These are phyloP conservation scores for Obelidium mucronatum DNA, from an alignment of 192 early-diverging fungal species.

Conservation along the genomic window DNA sequence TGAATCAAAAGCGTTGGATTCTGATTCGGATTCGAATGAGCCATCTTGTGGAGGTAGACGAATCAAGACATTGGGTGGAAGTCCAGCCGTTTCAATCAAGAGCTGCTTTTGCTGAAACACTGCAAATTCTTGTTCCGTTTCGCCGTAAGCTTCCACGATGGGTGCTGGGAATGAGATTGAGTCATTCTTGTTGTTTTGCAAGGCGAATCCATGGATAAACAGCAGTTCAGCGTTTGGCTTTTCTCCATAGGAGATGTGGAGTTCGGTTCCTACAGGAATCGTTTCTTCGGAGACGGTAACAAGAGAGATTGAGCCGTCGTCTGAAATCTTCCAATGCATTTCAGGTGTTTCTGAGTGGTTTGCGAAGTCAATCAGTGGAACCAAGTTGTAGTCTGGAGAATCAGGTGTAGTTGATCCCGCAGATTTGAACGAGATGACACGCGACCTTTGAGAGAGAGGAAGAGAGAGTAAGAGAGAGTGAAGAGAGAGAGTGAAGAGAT, in stretches of 20 bases:
- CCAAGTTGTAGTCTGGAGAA: slow-evolving; percentile 57
- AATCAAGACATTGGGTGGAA: neutral
- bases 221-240: slow-evolving; percentile 76
- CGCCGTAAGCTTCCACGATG: slow-evolving; percentile 37
- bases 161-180: slow-evolving; percentile 38
- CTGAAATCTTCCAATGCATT: slow-evolving; percentile 63
- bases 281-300: slow-evolving; percentile 4
- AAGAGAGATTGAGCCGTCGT: slow-evolving; percentile 45
- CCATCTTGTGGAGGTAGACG: neutral
- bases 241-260: slow-evolving; percentile 69
- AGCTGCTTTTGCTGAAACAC: neutral
- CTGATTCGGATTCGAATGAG: neutral
- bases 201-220: slow-evolving; percentile 73
- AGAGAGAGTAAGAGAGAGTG: neutral
- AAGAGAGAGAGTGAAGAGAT: neutral
- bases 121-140: slow-evolving; percentile 20
- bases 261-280: slow-evolving; percentile 45
- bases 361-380: slow-evolving; percentile 77
- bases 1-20: neutral
- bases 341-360: slow-evolving; percentile 68
- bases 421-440: slow-evolving; percentile 64
- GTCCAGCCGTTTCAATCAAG: neutral
- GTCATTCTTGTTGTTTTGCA: slow-evolving; percentile 58
- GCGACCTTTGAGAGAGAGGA: slow-evolving; percentile 35
- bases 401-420: neutral